Evolutionary conservation across 2,329 filamentous ascomycete genomes (phyloP), one percentile per base, ranked within the genome.

Genomic region (Ceratocystiopsis sp.): DNA sequence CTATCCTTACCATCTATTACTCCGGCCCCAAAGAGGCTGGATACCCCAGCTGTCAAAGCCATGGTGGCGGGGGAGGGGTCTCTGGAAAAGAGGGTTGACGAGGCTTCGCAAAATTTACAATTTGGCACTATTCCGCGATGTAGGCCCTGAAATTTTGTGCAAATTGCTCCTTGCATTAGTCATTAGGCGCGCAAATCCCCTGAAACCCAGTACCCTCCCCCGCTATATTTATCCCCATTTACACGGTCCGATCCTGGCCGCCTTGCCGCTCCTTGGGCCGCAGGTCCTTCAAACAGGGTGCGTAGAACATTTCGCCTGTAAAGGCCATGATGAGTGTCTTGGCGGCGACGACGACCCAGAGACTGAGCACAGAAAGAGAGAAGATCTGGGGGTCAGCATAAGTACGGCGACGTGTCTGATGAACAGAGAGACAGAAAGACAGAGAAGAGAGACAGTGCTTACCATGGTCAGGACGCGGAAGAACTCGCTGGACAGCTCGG

Each of bases 301-400:
- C 65, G 42, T 61, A 57, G 50, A 67, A 65, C 48, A 68, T 61
- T 35, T 66, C 60, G 14, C 64, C 63, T 0, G 57, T 60, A 2
- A 57, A 43, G 10, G 53, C 63, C 41, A 61, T 50, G n/a, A 55
- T 56, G 4, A 60, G 17, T 1, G 65, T 68, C 41, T 60, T 55
- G 4, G 49, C 42, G 3, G 60, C 58, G 9, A 68, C 63, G 12
- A 67, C 50, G 25, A 59, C 46, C 65, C 65, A 68, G 2, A 68
- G 54, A 11, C 61, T 43, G 15, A 65, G 52, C 2, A 67, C 64
- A 0, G 56, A 53, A 2, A 63, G 47, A 0, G 63, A 64, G 29
- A 65, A 55, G 37, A 66, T 59, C 59, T 63, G 42, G 8, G 21
- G 4, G 18, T 15, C 4, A 37, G 17, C n/a, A 37, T 7, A 4